These are phyloP conservation scores for Trichoderma sp. DNA, from an alignment of 2,329 filamentous ascomycete species.

Conservation along the genomic window DNA sequence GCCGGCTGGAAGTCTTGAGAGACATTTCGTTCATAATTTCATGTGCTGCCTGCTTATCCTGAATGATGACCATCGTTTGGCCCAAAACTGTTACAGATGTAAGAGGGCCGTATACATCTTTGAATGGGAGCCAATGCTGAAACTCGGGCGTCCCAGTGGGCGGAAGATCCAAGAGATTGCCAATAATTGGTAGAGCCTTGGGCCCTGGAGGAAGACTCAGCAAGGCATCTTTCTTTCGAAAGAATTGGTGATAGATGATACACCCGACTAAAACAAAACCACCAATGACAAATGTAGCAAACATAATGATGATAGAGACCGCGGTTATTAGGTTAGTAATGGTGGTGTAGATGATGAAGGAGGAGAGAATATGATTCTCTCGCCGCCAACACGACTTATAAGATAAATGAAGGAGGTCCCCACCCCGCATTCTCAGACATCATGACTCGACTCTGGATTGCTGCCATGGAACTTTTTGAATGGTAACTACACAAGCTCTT, in stretches of 20 bases:
- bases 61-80: not conserved
- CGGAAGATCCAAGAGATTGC: constrained; percentile 51
- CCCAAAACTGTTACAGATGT: constrained; percentile 11
- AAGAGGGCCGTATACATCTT: constrained; percentile 34
- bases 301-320: not conserved
- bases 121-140: constrained; percentile 41
- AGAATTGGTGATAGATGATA: constrained; percentile 3
- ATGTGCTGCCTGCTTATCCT: not conserved
- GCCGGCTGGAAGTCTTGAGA: constrained; percentile 13
- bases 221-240: not conserved
- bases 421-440: not conserved
- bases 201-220: constrained; percentile 34
- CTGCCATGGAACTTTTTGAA: not conserved
- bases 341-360: not conserved
- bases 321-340: not conserved
- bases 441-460: not conserved
- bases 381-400: not conserved
- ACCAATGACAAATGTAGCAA: not conserved
- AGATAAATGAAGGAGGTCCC: not conserved
- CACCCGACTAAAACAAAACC: not conserved
- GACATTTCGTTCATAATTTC: constrained; percentile 8
- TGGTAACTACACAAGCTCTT: not conserved
- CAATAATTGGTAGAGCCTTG: constrained; percentile 44
- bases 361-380: not conserved
- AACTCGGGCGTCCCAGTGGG: constrained; percentile 35